Conservation (phyloP, 2,329 filamentous ascomycete species). For the Capronia americana region DNA sequence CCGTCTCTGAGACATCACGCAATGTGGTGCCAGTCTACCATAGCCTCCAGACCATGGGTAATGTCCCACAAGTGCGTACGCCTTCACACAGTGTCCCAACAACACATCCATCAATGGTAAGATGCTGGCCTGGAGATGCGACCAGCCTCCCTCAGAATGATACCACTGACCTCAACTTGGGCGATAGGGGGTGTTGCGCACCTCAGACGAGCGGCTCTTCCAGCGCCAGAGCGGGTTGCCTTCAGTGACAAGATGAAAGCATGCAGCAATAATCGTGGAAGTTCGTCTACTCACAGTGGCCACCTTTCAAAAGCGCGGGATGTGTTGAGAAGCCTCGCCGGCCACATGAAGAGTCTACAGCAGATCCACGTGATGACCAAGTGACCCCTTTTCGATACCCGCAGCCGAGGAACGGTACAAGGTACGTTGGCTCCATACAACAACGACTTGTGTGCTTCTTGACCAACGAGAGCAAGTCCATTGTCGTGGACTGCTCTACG, state of each 20-base stretch:
- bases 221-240: too few relatives aligned
- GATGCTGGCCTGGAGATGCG: background rate
- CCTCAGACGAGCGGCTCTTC: background rate
- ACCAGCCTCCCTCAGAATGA: background rate
- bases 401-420: background rate
- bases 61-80: background rate
- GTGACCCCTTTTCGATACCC: background rate
- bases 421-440: background rate
- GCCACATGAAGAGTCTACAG: background rate
- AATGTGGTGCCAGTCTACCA: background rate
- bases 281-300: background rate
- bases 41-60: background rate
- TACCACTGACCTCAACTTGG: background rate
- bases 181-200: background rate
- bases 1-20: background rate
- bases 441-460: background rate
- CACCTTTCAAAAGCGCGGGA: background rate
- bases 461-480: background rate
- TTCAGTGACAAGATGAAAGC: background rate
- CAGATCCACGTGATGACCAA: background rate
- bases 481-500: background rate
- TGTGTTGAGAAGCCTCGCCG: background rate
- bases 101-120: background rate
- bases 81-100: background rate
- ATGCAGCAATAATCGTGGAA: background rate